Percentiles rank a stretch among this genome's conserved stretches.
Conservation (phyloP, 805 yeast species). For the Candida insectorum region DNA sequence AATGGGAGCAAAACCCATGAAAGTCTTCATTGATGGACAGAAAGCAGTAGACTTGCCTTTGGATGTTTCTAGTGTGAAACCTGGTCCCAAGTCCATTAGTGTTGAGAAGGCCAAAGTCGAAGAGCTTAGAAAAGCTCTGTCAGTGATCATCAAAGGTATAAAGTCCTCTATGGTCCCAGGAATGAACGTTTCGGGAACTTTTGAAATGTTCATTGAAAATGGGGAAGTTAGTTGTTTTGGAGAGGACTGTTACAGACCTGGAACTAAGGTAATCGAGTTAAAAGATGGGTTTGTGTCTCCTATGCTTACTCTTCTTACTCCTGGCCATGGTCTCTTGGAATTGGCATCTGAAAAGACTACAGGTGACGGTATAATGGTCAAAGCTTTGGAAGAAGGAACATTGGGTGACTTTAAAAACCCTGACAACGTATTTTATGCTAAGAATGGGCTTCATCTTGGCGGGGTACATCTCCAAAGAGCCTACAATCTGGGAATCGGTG, state of each 20-base stretch:
- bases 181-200: too few species aligned
- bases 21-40: slow-evolving; percentile 7
- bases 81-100: too few species aligned
- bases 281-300: slow-evolving; percentile 1
- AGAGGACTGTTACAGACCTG: too few species aligned
- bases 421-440: not conserved
- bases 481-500: slow-evolving; percentile 3
- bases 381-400: slow-evolving; percentile 1
- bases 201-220: too few species aligned
- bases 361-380: slow-evolving; percentile 4
- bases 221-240: too few species aligned
- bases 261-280: not conserved
- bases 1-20: slow-evolving; percentile 6
- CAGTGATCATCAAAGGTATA: too few species aligned
- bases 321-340: slow-evolving; percentile 5
- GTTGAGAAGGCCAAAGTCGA: too few species aligned
- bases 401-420: too few species aligned
- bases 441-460: slow-evolving; percentile 4
- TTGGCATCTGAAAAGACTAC: slow-evolving; percentile 3
- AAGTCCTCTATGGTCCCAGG: too few species aligned
- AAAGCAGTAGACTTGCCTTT: slow-evolving; percentile 1
- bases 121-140: too few species aligned
- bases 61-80: too few species aligned
- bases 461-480: slow-evolving; percentile 5
- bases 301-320: slow-evolving; percentile 1